Base-by-base conservation (phyloP, 768 basidiomycete species). In the Hygrophorus pudorinus region DNA sequence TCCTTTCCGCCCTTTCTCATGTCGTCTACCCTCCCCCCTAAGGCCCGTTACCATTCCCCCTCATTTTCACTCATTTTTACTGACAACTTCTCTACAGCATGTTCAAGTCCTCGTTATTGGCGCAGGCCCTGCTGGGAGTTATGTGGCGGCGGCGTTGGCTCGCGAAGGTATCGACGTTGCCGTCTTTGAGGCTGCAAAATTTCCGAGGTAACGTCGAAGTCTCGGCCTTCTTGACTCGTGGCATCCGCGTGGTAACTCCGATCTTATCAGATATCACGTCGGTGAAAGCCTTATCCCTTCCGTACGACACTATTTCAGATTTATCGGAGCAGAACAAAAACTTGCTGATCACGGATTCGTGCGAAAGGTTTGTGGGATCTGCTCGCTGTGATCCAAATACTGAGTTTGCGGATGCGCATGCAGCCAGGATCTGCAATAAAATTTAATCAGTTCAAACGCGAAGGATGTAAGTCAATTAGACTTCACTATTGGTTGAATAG, bases 361-460 rank as follows among this genome's bases (percentile, higher is more conserved):
- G 9, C 56, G 55, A 42, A 80, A 79, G 68, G 78, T 73, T 44
- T 36, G 42, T 46, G 30, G n/a, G n/a, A n/a, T 42, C 34, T 27
- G 41, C 40, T 4, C 42, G 8, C 14, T 41, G 30, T 32, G 48
- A 42, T 43, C 42, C 32, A 45, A 46, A 27, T 50, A 41, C 21
- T 27, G 27, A 33, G 13, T 46, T 45, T 32, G 38, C 20, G 14
- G 18, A 28, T 29, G 28, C 9, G 34, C 37, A 34, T 31, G 14
- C 49, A 79, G 76, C 76, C 75, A 38, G 78, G 77, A 28, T 74
- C 78, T 48, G 75, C 75, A 18, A 73, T 79, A 49, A 79, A 79
- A 57, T 75, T 79, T 54, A 78, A 78, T 52, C 75, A 77, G 51
- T 74, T 61, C 53, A 78, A 78, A 56, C 71, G 71, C n/a, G 77